These are phyloP conservation scores for Plantago major DNA, from an alignment of 257 asterid species.

Conservation along the genomic window DNA sequence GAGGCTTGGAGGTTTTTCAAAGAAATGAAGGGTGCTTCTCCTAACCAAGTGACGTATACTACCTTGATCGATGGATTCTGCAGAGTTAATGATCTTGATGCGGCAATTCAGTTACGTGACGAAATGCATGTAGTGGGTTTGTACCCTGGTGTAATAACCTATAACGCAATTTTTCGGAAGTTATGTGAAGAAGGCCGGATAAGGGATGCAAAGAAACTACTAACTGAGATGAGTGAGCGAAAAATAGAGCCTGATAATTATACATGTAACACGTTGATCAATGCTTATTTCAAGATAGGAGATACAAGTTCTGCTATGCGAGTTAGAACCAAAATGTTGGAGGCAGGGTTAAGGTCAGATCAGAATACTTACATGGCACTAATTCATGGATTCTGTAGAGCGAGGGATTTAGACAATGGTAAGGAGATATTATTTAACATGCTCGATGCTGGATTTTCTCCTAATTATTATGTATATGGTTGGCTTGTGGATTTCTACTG, in stretches of 20 bases:
- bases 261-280: slow-evolving; percentile 85
- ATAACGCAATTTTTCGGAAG: slow-evolving; percentile 73
- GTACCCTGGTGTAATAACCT: slow-evolving; percentile 68
- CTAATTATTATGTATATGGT: slow-evolving; percentile 48
- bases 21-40: slow-evolving; percentile 54
- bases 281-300: slow-evolving; percentile 81
- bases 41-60: slow-evolving; percentile 75
- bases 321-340: slow-evolving; percentile 65
- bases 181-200: slow-evolving; percentile 74
- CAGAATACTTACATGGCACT: slow-evolving; percentile 77
- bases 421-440: slow-evolving; percentile 55
- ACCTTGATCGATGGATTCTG: slow-evolving; percentile 87
- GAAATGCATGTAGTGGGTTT: slow-evolving; percentile 64
- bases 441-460: slow-evolving; percentile 57
- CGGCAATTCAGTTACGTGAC: slow-evolving; percentile 51
- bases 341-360: slow-evolving; percentile 70
- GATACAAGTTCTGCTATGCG: slow-evolving; percentile 71
- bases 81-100: slow-evolving; percentile 52
- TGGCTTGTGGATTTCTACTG: slow-evolving; percentile 76
- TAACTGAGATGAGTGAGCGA: slow-evolving; percentile 62
- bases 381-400: slow-evolving; percentile 72
- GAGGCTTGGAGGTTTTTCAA: slow-evolving; percentile 73
- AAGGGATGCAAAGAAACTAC: slow-evolving; percentile 57
- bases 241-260: slow-evolving; percentile 62
- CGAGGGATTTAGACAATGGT: slow-evolving; percentile 45